Percentiles rank a stretch among this genome's conserved stretches.
Conservation (phyloP, 2,329 filamentous ascomycete species). For the Botrytis hyacinthi region DNA sequence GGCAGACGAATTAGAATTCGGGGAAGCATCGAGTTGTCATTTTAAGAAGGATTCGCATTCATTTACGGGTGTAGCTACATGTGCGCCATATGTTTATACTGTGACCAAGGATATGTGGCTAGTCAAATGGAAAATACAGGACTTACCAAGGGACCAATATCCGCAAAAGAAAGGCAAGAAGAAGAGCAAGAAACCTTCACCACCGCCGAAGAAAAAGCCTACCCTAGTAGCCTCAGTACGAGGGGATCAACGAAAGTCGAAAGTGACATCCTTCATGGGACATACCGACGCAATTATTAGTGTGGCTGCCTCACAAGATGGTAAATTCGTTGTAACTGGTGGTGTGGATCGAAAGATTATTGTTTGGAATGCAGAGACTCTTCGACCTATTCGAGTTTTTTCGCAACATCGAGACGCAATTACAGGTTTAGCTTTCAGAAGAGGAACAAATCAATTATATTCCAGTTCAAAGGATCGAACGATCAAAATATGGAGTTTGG, state of each 20-base stretch:
- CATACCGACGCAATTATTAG: slow-evolving; percentile 79
- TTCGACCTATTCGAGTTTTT: slow-evolving; percentile 79
- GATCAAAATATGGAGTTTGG: slow-evolving; percentile 91
- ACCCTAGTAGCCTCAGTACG: slow-evolving; percentile 61
- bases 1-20: slow-evolving; percentile 69
- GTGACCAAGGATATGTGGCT: slow-evolving; percentile 81
- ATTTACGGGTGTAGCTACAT: slow-evolving; percentile 77
- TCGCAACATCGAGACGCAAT: slow-evolving; percentile 89
- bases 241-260: slow-evolving; percentile 58
- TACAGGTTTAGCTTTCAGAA: slow-evolving; percentile 79
- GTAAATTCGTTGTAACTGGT: slow-evolving; percentile 87
- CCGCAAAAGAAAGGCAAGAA: slow-evolving; percentile 49
- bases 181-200: slow-evolving; percentile 57
- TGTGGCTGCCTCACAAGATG: slow-evolving; percentile 83
- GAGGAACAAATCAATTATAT: slow-evolving; percentile 88
- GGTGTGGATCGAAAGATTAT: slow-evolving; percentile 82
- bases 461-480: slow-evolving; percentile 88
- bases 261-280: slow-evolving; percentile 67
- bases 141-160: slow-evolving; percentile 59
- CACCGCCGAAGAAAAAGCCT: slow-evolving; percentile 60
- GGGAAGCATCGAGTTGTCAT: slow-evolving; percentile 62
- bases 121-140: slow-evolving; percentile 85
- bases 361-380: slow-evolving; percentile 78
- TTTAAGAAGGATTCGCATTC: slow-evolving; percentile 77
- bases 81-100: slow-evolving; percentile 80